Conservation (phyloP, 805 yeast genomes). For the Myxozyma geophila region DNA sequence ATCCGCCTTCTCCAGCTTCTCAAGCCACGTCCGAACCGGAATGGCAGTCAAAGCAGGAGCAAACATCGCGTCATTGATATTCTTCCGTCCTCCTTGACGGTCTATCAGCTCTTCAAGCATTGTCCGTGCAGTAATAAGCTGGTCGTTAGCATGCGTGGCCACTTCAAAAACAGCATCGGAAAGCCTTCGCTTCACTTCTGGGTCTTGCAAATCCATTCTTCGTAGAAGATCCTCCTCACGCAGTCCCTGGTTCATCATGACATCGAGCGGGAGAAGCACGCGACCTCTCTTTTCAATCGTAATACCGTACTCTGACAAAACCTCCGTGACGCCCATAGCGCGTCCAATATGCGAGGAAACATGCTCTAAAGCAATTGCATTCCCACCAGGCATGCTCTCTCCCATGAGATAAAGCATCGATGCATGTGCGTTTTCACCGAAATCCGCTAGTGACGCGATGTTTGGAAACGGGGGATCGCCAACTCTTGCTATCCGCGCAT, state of each 20-base stretch:
- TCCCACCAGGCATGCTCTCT: conserved; percentile 49
- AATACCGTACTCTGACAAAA: conserved; percentile 63
- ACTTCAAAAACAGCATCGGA: conserved; percentile 68
- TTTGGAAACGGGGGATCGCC: conserved; percentile 53
- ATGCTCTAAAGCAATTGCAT: conserved; percentile 48
- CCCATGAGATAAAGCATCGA: conserved; percentile 73
- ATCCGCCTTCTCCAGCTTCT: conserved; percentile 62
- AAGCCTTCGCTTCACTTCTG: conserved; percentile 48
- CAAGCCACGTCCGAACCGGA: conserved; percentile 67
- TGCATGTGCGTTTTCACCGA: conserved; percentile 79
- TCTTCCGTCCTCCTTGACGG: conserved; percentile 47
- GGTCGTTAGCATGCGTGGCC: conserved; percentile 80
- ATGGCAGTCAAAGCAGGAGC: conserved; percentile 70
- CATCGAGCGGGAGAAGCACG: conserved; percentile 65
- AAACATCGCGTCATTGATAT: conserved; percentile 58
- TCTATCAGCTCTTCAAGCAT: conserved; percentile 52
- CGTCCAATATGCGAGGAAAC: conserved; percentile 74
- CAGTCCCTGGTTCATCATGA: conserved; percentile 56
- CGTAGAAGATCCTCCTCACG: conserved; percentile 66
- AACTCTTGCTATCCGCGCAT: conserved; percentile 60
- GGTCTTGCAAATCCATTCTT: conserved; percentile 36
- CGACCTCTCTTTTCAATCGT: conserved; percentile 57
- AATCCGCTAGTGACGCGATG: conserved; percentile 66
- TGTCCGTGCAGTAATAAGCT: conserved; percentile 67
- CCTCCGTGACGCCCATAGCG: conserved; percentile 70